These are phyloP conservation scores for Pleoardoris graminearum DNA, from an alignment of 2,329 filamentous ascomycete genomes.

Conservation along the genomic window DNA sequence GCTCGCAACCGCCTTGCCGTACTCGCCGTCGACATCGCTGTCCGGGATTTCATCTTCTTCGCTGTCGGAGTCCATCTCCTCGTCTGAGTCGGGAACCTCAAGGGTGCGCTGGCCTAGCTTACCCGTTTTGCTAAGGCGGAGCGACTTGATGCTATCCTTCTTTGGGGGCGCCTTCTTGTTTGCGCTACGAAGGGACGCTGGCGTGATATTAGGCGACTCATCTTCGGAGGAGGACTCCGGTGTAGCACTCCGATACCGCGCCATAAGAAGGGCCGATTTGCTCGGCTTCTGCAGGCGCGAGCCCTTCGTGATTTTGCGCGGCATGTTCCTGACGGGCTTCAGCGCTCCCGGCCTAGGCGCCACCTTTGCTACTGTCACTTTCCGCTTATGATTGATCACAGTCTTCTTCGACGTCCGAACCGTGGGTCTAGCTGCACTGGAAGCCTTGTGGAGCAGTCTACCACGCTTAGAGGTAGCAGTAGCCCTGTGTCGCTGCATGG, in stretches of 20 bases:
- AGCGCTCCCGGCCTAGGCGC: conserved; percentile 21
- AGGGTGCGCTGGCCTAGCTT: not conserved
- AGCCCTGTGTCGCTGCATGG: conserved; percentile 30
- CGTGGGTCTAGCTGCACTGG: conserved; percentile 12
- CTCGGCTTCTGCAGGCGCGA: conserved; percentile 18
- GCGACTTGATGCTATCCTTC: conserved; percentile 18
- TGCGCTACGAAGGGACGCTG: conserved; percentile 42
- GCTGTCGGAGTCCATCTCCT: conserved; percentile 3
- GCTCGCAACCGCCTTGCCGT: conserved; percentile 4
- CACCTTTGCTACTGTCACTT: conserved; percentile 3
- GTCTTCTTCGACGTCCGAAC: conserved; percentile 26
- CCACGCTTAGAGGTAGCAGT: conserved; percentile 17
- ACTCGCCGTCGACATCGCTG: conserved; percentile 6
- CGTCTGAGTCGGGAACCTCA: not conserved
- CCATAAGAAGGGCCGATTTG: conserved; percentile 6
- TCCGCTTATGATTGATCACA: conserved; percentile 25
- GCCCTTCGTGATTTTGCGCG: conserved; percentile 21
- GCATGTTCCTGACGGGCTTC: conserved; percentile 24
- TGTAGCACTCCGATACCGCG: conserved; percentile 8
- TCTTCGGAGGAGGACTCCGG: conserved; percentile 21
- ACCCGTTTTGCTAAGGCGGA: conserved; percentile 5
- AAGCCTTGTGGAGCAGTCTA: conserved; percentile 7
- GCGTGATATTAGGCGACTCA: conserved; percentile 39
- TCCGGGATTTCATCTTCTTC: conserved; percentile 1
- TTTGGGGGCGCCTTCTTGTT: conserved; percentile 19